These are phyloP conservation scores for Kodamaea plutei DNA, from an alignment of 1,139 yeast genomes.

Conservation along the genomic window DNA sequence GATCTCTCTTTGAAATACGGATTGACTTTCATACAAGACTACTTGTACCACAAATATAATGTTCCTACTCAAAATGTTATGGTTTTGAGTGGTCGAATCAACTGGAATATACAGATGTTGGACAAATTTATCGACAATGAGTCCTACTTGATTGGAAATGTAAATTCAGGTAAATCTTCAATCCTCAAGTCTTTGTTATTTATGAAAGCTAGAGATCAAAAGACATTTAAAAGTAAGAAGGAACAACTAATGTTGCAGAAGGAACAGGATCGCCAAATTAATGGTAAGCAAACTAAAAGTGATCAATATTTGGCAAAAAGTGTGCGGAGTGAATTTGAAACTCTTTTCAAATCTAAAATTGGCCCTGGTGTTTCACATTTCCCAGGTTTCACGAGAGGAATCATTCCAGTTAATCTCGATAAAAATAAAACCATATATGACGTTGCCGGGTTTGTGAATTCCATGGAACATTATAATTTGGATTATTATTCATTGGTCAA, in stretches of 20 bases:
- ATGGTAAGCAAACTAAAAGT: slow-evolving; percentile 5
- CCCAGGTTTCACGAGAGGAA: slow-evolving; percentile 57
- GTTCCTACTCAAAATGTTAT: slow-evolving; percentile 45
- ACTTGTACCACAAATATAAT: slow-evolving; percentile 35
- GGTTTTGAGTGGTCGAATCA: slow-evolving; percentile 44
- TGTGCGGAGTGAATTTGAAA: slow-evolving; percentile 13
- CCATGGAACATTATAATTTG: slow-evolving; percentile 14
- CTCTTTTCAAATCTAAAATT: slow-evolving; percentile 17
- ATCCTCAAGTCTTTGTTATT: slow-evolving; percentile 49
- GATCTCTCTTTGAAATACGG: slow-evolving; percentile 34
- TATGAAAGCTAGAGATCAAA: slow-evolving; percentile 10
- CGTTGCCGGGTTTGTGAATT: slow-evolving; percentile 50
- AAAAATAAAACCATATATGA: slow-evolving; percentile 37
- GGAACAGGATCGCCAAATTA: slow-evolving; percentile 16
- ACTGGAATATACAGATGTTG: slow-evolving; percentile 47
- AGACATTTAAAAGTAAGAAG: slow-evolving; percentile 5
- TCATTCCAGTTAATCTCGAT: slow-evolving; percentile 31
- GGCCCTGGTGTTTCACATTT: slow-evolving; percentile 48
- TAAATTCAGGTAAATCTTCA: slow-evolving; percentile 76
- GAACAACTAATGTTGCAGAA: slow-evolving; percentile 16
- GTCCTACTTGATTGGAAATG: slow-evolving; percentile 62
- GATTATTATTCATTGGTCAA: slow-evolving; percentile 13
- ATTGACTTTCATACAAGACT: slow-evolving; percentile 40
- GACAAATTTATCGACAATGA: slow-evolving; percentile 37
- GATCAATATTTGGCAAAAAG: slow-evolving; percentile 10